Evolutionary conservation across 352 stramenopile genomes (phyloP), one percentile per base, ranked within the genome.

Genomic region (Blastocystis sp.): DNA sequence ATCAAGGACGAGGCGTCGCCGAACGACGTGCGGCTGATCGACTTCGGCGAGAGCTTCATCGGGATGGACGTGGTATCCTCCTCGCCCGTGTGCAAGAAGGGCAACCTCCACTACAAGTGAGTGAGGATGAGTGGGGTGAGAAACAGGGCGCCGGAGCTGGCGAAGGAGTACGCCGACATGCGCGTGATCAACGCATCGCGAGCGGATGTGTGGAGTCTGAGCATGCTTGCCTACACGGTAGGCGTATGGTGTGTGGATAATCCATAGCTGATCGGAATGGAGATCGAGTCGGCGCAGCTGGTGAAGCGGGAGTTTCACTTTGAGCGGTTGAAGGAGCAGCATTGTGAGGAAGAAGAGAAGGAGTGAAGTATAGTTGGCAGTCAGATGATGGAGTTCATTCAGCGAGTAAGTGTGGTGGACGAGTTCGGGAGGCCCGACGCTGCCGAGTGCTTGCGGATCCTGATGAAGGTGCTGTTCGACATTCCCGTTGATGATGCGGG

Each of bases 121-220:
- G 19, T 0, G 0, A n/a, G 2, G 28, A 21, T n/a, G 7, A n/a
- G 40, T 38, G 3, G n/a, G 42, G 19, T 28, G 0, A 48, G 0
- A 63, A 11, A 19, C 28, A 79, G 69, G 28, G 69, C 69, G n/a
- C 69, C 69, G 6, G 69, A 79, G 42, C 38, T 79, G 19, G 24
- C 21, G 28, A 21, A 38, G 52, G 11, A 60, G 6, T 79, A 79
- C 57, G 21, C 19, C 7, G 69, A 79, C 63, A 40, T 40, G 48
- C 17, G 11, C 2, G 57, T 24, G 14, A 79, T 79, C 38, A 48
- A 79, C 60, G 21, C 69, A 11, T 79, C 69, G 45, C 57, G 52
- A 38, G 42, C 69, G 7, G 69, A 79, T 43, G 69, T 79, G 34
- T 79, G 69, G 69, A 79, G 69, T 79, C 69, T 79, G n/a, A 43